phyloP scores from a whole-genome alignment of 495 filamentous ascomycete genomes.

The Podospora australis region DNA sequence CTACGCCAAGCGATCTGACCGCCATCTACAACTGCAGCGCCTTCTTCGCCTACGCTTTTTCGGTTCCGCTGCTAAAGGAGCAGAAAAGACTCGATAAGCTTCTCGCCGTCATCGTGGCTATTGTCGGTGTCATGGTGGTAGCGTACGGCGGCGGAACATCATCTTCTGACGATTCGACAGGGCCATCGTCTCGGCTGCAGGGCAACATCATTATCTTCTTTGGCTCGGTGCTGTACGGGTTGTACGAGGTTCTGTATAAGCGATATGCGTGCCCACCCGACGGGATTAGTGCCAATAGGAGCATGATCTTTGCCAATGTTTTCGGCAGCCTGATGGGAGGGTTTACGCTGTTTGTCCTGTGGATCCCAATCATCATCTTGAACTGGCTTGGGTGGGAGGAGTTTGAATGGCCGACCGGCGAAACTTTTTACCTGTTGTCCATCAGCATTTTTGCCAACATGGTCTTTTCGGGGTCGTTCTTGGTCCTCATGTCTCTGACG shows the following conservation, averaged over 20 bases:
- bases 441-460: conserved; percentile 82
- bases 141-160: conserved; percentile 69
- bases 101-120: conserved; percentile 75
- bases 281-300: conserved; percentile 67
- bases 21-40: conserved; percentile 99
- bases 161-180: conserved; percentile 34
- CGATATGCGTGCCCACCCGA: conserved; percentile 86
- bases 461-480: conserved; percentile 84
- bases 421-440: conserved; percentile 69
- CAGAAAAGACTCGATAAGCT: conserved; percentile 73
- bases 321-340: conserved; percentile 79
- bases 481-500: conserved; percentile 86
- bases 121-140: conserved; percentile 81
- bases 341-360: conserved; percentile 80
- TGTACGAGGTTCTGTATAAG: conserved; percentile 98
- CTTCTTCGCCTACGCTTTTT: conserved; percentile 97
- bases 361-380: conserved; percentile 84
- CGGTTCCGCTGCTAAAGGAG: conserved; percentile 81
- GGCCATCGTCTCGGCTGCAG: conserved; percentile 49
- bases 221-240: conserved; percentile 89
- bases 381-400: conserved; percentile 70
- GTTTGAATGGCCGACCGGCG: conserved; percentile 72
- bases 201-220: conserved; percentile 90
- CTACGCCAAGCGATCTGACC: conserved; percentile 83
- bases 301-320: conserved; percentile 87